Evolutionary conservation across 345 rosid species (phyloP).

Genomic region (Diplotaxis tenuifolia): DNA sequence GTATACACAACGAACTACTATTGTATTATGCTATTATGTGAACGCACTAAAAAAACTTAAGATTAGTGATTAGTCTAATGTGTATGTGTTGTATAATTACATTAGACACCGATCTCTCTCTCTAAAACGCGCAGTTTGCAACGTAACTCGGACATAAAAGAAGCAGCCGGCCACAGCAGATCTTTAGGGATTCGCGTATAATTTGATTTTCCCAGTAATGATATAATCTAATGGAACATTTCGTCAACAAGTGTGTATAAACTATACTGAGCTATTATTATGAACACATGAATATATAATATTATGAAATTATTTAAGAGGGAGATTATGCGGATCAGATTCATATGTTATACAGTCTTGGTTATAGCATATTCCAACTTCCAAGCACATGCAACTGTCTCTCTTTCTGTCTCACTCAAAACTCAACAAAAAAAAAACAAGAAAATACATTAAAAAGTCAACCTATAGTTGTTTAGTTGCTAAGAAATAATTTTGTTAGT

Average conservation of each 20-base stretch:
- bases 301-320: slow-evolving; percentile 16
- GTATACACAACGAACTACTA: no score
- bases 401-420: slow-evolving; percentile 14
- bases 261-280: neutral
- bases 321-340: slow-evolving; percentile 31
- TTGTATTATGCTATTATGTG: no score
- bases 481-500: neutral
- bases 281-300: neutral
- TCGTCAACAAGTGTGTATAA: slow-evolving; percentile 1
- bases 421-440: neutral
- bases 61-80: no score
- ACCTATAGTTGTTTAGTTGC: neutral
- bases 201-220: neutral
- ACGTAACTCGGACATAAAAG: slow-evolving; percentile 31
- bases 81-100: no score
- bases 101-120: no score
- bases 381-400: slow-evolving; percentile 31
- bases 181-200: slow-evolving; percentile 53
- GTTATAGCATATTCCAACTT: slow-evolving; percentile 16
- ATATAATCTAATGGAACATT: neutral
- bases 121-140: no score
- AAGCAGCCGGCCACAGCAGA: slow-evolving; percentile 47
- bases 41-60: no score
- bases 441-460: slow-evolving; percentile 3
- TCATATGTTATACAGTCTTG: slow-evolving; percentile 26